Evolutionary conservation across 805 yeast species (phyloP).

Genomic region (Candida verbasci): DNA sequence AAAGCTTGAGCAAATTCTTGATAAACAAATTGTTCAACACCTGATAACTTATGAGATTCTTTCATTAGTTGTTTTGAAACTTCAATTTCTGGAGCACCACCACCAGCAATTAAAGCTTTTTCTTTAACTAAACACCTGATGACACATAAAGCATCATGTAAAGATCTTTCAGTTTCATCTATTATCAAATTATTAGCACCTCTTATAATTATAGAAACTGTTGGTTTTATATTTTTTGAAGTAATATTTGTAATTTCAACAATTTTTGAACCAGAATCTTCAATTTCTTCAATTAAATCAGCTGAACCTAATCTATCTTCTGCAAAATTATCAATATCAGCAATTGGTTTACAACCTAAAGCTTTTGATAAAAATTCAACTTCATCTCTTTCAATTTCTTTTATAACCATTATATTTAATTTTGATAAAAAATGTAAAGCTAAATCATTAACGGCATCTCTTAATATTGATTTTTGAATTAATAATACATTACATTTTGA

Average conservation of each 20-base stretch:
- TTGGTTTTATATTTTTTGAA: conserved; percentile 50
- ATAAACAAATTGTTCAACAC: conserved; percentile 88
- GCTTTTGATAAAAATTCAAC: conserved; percentile 83
- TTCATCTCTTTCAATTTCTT: conserved; percentile 95
- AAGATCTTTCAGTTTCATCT: conserved; percentile 95
- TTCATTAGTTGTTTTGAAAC: conserved; percentile 68
- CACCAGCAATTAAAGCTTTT: conserved; percentile 92
- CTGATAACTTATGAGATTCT: conserved; percentile 70
- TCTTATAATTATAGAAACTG: conserved; percentile 87
- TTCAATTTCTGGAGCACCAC: conserved; percentile 97
- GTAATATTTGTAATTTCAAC: conserved; percentile 79
- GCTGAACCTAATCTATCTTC: conserved; percentile 93
- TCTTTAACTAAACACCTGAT: conserved; percentile 82
- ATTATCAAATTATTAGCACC: conserved; percentile 89
- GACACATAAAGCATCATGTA: conserved; percentile 97
- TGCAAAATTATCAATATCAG: conserved; percentile 88
- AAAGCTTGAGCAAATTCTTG: conserved; percentile 88
- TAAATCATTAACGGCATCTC: conserved; percentile 93
- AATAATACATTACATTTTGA: conserved; percentile 91
- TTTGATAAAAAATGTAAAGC: conserved; percentile 93
- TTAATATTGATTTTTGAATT: conserved; percentile 86
- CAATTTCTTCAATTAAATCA: conserved; percentile 87
- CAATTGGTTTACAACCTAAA: conserved; percentile 91
- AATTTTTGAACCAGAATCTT: conserved; percentile 83
- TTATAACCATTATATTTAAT: conserved; percentile 88